A percentile compares a stretch with the other conserved stretches of the same genome.
phyloP scores from a whole-genome alignment of 1,139 yeast genomes.

The Nakaseomyces delphensis region DNA sequence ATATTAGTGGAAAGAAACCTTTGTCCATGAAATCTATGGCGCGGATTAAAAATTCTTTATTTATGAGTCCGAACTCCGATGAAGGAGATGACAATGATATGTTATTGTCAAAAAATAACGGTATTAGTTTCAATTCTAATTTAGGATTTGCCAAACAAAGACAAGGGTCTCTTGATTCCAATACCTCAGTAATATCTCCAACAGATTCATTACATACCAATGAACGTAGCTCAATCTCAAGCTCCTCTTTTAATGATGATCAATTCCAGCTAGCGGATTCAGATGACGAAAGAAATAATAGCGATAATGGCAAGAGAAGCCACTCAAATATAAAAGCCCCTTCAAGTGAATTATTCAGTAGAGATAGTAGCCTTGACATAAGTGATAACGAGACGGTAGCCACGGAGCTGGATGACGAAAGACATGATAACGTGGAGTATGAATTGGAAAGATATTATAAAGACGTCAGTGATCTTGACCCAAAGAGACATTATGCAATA shows the following conservation, averaged over 20 bases:
- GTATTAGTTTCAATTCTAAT: slow-evolving; percentile 4
- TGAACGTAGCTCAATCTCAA: background rate
- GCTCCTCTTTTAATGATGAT: background rate
- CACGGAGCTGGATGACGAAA: slow-evolving; percentile 27
- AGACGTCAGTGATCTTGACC: slow-evolving; percentile 28
- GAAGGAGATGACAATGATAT: slow-evolving; percentile 13
- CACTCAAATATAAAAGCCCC: background rate
- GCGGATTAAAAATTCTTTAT: slow-evolving; percentile 6
- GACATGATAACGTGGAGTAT: slow-evolving; percentile 32
- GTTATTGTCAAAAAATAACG: slow-evolving; percentile 8
- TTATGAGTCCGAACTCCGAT: slow-evolving; percentile 7
- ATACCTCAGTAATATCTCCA: slow-evolving; percentile 1
- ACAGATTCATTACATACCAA: background rate
- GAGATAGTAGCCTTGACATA: background rate
- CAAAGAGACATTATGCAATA: slow-evolving; percentile 34
- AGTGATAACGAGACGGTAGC: slow-evolving; percentile 3
- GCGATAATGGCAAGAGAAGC: background rate
- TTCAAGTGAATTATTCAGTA: slow-evolving; percentile 9
- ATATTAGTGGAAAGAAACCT: background rate
- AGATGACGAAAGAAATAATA: background rate
- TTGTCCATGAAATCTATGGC: slow-evolving; percentile 6
- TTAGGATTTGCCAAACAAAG: background rate
- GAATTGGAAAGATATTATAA: slow-evolving; percentile 29
- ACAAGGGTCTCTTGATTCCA: background rate
- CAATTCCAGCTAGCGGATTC: background rate